phyloP scores from a whole-genome alignment of 805 yeast genomes.

The Gaillardinia entomophila region DNA sequence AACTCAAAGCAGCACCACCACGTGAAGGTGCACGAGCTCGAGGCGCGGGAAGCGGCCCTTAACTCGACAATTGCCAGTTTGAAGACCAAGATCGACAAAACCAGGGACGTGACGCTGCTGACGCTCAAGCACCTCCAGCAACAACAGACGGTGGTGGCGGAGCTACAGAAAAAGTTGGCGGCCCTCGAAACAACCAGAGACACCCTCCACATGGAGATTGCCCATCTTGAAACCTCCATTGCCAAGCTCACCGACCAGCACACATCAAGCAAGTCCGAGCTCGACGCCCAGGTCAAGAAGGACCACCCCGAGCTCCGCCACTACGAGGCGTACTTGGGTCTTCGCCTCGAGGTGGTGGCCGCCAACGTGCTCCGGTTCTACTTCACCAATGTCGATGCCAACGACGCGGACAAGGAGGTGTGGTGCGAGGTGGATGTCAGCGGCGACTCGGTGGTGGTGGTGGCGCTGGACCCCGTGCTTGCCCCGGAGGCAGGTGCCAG shows the following conservation, averaged over 20 bases:
- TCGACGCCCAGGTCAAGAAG: slow-evolving; percentile 38
- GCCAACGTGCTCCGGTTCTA: slow-evolving; percentile 43
- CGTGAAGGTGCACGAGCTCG: slow-evolving; percentile 22
- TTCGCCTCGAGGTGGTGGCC: slow-evolving; percentile 45
- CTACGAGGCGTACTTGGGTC: slow-evolving; percentile 51
- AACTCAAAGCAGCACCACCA: slow-evolving; percentile 28
- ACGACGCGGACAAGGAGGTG: slow-evolving; percentile 36
- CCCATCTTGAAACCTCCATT: slow-evolving; percentile 25
- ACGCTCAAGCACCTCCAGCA: slow-evolving; percentile 17
- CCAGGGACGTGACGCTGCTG: slow-evolving; percentile 19
- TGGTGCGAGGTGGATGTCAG: slow-evolving; percentile 42
- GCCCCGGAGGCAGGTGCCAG: too few species aligned
- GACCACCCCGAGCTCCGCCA: slow-evolving; percentile 48
- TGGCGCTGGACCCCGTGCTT: slow-evolving; percentile 8
- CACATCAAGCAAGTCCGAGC: slow-evolving; percentile 22
- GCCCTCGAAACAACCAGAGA: slow-evolving; percentile 23
- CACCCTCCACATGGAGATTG: slow-evolving; percentile 20
- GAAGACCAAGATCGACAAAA: slow-evolving; percentile 17
- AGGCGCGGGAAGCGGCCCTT: slow-evolving; percentile 24
- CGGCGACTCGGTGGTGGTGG: slow-evolving; percentile 16
- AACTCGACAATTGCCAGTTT: slow-evolving; percentile 24
- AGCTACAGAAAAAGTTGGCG: slow-evolving; percentile 28
- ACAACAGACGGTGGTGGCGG: slow-evolving; percentile 30
- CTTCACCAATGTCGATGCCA: slow-evolving; percentile 44
- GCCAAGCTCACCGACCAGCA: slow-evolving; percentile 24